Percentiles rank a stretch among this genome's conserved stretches.
Evolutionary conservation across 1,284 basidiomycete genomes (phyloP).

Genomic region (Ceratobasidium sp.): DNA sequence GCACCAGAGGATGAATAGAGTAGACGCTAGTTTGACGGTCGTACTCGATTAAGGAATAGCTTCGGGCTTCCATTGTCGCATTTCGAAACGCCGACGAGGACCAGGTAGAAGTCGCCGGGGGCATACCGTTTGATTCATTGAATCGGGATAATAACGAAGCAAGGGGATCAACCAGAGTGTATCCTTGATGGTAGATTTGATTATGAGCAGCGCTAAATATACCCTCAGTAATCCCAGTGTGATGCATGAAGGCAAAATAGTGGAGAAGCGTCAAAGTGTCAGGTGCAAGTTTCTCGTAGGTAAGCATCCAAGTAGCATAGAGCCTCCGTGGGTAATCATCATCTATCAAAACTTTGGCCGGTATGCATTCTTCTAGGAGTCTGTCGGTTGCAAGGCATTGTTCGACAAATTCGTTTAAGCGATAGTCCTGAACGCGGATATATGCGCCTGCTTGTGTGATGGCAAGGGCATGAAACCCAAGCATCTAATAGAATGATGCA

Average conservation of each 20-base stretch:
- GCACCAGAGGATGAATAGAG: conserved; percentile 15
- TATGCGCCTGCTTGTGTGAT: conserved; percentile 32
- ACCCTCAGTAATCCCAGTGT: neutral
- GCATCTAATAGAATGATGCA: neutral
- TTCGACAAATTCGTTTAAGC: neutral
- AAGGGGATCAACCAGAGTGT: neutral
- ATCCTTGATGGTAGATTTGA: neutral
- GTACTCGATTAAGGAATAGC: neutral
- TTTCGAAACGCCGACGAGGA: neutral
- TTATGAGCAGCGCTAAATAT: conserved; percentile 6
- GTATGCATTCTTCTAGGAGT: neutral
- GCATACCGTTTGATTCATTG: neutral
- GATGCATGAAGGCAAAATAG: conserved; percentile 27
- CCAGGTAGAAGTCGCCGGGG: neutral
- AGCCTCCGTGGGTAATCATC: neutral
- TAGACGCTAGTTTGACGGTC: neutral
- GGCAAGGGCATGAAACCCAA: conserved; percentile 30
- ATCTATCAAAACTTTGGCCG: neutral
- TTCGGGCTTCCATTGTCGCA: neutral
- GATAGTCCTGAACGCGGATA: neutral
- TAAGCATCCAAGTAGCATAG: conserved; percentile 22
- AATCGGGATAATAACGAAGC: neutral
- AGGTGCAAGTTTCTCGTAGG: neutral
- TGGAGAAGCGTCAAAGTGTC: conserved; percentile 11
- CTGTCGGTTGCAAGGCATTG: neutral